Percentiles rank a stretch among this genome's conserved stretches.
Evolutionary conservation across 2,329 filamentous ascomycete species (phyloP).

Genomic region (Penicillium brasilianum): DNA sequence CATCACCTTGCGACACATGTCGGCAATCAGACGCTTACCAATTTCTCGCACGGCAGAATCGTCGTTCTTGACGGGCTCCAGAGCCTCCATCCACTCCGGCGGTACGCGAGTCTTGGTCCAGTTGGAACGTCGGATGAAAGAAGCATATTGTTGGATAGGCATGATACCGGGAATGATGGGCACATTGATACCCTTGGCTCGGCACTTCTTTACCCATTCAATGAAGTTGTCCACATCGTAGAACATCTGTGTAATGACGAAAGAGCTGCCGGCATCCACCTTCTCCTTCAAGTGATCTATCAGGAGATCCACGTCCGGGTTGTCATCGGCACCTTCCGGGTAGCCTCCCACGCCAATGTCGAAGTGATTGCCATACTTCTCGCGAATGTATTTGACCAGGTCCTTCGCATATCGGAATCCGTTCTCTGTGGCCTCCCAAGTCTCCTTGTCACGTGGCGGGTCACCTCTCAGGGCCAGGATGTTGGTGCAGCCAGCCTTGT

Average conservation of each 20-base stretch:
- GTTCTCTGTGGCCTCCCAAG: conserved; percentile 85
- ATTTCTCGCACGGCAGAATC: conserved; percentile 90
- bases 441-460: conserved; percentile 89
- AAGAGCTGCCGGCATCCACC: conserved; percentile 88
- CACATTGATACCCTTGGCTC: conserved; percentile 79
- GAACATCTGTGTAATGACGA: conserved; percentile 99
- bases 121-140: conserved; percentile 85
- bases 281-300: conserved; percentile 96
- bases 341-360: conserved; percentile 98
- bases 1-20: conserved; percentile 87
- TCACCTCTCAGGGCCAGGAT: conserved; percentile 93
- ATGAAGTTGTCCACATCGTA: conserved; percentile 97
- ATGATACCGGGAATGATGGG: conserved; percentile 88
- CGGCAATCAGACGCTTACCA: conserved; percentile 82
- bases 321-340: conserved; percentile 93
- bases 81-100: conserved; percentile 74
- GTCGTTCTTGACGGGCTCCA: conserved; percentile 96
- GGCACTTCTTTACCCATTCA: conserved; percentile 84
- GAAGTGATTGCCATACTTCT: conserved; percentile 84
- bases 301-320: conserved; percentile 80
- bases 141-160: conserved; percentile 93
- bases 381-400: conserved; percentile 80
- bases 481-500: conserved; percentile 95
- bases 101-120: conserved; percentile 91
- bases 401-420: conserved; percentile 93